phyloP scores from a whole-genome alignment of 2,329 filamentous ascomycete genomes.

The Tolypocladium sp. region DNA sequence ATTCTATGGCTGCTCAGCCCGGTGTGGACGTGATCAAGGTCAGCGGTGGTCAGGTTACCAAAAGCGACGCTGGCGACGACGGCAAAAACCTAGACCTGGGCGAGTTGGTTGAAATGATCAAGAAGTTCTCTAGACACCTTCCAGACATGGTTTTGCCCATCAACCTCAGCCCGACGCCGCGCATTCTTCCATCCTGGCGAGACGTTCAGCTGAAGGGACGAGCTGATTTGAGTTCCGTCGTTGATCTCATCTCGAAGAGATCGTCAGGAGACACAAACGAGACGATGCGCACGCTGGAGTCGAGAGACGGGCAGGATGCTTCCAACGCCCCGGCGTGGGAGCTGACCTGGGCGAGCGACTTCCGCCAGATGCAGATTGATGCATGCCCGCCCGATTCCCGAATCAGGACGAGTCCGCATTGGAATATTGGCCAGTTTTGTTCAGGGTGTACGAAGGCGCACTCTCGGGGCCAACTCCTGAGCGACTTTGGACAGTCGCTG shows the following conservation, averaged over 20 bases:
- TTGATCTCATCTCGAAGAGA: constrained; percentile 18
- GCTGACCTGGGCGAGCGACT: constrained; percentile 12
- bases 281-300: background rate
- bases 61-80: constrained; percentile 23
- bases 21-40: constrained; percentile 46
- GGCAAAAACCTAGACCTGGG: constrained; percentile 27
- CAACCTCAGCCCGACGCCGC: constrained; percentile 50
- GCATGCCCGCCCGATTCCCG: constrained; percentile 56
- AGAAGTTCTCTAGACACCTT: constrained; percentile 60
- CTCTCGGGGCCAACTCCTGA: constrained; percentile 57
- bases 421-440: constrained; percentile 58
- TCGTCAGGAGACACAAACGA: constrained; percentile 6
- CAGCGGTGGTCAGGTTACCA: constrained; percentile 49
- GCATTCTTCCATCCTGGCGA: constrained; percentile 48
- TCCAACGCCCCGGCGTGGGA: background rate
- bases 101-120: constrained; percentile 55
- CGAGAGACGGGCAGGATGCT: background rate
- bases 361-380: constrained; percentile 32
- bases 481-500: constrained; percentile 54
- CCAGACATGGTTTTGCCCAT: constrained; percentile 80
- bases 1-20: constrained; percentile 27
- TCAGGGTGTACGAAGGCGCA: constrained; percentile 53
- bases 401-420: constrained; percentile 48
- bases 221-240: constrained; percentile 16
- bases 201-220: constrained; percentile 24